Conservation (phyloP, 257 asterid genomes). For the Galeopsis tetrahit region DNA sequence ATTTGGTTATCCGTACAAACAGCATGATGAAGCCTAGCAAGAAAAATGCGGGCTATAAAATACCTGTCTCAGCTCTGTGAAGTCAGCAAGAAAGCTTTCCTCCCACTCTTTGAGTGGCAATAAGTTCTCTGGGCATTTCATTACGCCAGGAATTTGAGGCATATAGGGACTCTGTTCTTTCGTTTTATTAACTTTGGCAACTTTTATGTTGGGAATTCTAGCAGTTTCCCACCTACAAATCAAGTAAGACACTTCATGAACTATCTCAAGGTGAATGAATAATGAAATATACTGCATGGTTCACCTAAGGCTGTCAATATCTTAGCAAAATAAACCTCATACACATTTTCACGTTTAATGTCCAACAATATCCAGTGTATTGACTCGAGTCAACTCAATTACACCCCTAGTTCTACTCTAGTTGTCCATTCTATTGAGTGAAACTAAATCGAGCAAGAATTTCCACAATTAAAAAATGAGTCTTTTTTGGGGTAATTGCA, state of each 20-base stretch:
- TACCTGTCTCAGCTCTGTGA: constrained; percentile 85
- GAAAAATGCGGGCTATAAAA: constrained; percentile 13
- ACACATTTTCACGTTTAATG: not conserved
- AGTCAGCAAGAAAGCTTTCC: constrained; percentile 83
- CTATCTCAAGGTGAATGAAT: constrained; percentile 23
- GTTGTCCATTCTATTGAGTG: not conserved
- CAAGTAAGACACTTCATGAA: constrained; percentile 18
- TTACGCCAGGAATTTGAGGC: constrained; percentile 93
- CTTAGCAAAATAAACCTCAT: not conserved
- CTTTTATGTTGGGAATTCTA: constrained; percentile 73
- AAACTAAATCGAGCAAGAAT: constrained; percentile 1
- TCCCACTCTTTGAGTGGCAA: constrained; percentile 94
- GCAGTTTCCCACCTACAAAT: constrained; percentile 86
- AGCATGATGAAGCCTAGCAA: not conserved
- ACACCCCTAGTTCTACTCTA: not conserved
- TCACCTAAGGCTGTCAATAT: not conserved
- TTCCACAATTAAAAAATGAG: not conserved
- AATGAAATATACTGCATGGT: not conserved
- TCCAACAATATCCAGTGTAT: constrained; percentile 3
- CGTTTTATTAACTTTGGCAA: constrained; percentile 57
- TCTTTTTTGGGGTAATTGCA: too few species aligned
- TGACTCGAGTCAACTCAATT: not conserved
- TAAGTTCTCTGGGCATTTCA: constrained; percentile 69
- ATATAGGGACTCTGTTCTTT: constrained; percentile 80
- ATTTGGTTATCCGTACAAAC: not conserved